Percentiles rank a stretch among this genome's conserved stretches.
phyloP scores from a whole-genome alignment of 352 stramenopile genomes.

The Elongisporangium prolatum region DNA sequence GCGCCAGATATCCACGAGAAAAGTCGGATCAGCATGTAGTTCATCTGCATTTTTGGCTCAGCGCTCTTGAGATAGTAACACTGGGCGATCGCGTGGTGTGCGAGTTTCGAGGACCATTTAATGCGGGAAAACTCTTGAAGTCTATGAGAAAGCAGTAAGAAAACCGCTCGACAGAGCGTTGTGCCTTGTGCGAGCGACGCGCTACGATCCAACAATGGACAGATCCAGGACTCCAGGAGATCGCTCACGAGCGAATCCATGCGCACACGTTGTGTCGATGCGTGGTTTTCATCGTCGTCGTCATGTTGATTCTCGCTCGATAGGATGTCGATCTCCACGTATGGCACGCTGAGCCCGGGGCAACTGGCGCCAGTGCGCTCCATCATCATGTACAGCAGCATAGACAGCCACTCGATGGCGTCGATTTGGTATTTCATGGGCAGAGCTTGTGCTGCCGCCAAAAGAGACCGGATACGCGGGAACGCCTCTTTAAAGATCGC shows the following conservation, averaged over 20 bases:
- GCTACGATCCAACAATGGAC: constrained; percentile 40
- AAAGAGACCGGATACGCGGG: constrained; percentile 44
- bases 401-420: constrained; percentile 55
- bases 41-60: constrained; percentile 51
- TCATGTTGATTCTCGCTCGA: constrained; percentile 23
- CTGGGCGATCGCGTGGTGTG: constrained; percentile 56
- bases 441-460: constrained; percentile 35
- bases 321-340: constrained; percentile 59
- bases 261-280: constrained; percentile 42
- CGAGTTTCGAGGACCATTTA: constrained; percentile 29
- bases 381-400: constrained; percentile 85
- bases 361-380: constrained; percentile 60
- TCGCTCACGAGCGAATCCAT: constrained; percentile 50
- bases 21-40: constrained; percentile 44
- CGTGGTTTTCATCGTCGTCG: constrained; percentile 27
- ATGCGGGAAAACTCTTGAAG: constrained; percentile 54
- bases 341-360: constrained; percentile 60
- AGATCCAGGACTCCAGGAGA: constrained; percentile 49
- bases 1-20: constrained; percentile 50
- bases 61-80: constrained; percentile 49
- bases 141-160: constrained; percentile 64
- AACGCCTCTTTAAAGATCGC: constrained; percentile 65
- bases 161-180: constrained; percentile 49
- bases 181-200: constrained; percentile 47
- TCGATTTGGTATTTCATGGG: constrained; percentile 58